phyloP scores from a whole-genome alignment of 306 rosid species.

The Purshia tridentata region DNA sequence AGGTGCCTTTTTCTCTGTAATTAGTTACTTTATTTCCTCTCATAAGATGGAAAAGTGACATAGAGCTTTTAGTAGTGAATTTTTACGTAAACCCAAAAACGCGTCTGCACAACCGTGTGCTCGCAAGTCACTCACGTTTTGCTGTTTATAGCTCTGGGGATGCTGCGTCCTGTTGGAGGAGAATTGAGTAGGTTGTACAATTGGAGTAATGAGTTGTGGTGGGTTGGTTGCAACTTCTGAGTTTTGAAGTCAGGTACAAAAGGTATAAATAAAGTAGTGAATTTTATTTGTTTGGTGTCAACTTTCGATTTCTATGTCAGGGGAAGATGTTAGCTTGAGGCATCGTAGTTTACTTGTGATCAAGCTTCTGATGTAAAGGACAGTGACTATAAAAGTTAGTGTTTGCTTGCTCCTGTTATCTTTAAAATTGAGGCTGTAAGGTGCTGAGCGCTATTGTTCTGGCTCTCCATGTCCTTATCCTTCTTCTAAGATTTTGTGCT shows the following conservation, averaged over 20 bases:
- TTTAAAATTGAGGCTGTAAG: background rate
- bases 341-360: background rate
- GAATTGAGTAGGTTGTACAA: background rate
- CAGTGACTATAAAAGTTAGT: too few species aligned
- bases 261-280: too few species aligned
- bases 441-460: background rate
- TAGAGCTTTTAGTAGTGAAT: background rate
- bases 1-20: background rate
- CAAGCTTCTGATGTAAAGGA: background rate
- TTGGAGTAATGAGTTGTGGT: background rate
- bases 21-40: background rate
- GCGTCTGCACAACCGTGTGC: background rate
- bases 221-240: background rate
- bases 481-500: background rate
- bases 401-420: background rate
- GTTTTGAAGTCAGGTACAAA: too few species aligned
- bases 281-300: background rate
- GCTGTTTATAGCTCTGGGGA: background rate
- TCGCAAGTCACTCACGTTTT: background rate
- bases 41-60: background rate
- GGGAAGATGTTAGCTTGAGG: background rate
- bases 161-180: background rate
- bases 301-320: background rate
- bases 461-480: background rate
- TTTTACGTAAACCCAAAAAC: background rate